Conservation (phyloP, 2,329 filamentous ascomycete species). For the Sporothrix euskadiensis region DNA sequence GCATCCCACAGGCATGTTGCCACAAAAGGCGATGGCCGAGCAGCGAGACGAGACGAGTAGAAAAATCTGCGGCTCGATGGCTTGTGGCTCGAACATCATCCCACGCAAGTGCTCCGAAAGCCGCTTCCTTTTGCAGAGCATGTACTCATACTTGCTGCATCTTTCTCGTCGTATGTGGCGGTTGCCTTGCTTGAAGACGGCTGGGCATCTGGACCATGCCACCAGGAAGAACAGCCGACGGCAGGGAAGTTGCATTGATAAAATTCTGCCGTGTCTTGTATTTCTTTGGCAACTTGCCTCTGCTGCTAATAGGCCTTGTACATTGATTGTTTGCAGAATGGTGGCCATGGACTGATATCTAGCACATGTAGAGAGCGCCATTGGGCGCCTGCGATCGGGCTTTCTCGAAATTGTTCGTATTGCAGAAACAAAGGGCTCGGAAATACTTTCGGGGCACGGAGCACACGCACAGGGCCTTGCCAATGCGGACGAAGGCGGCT, state of each 20-base stretch:
- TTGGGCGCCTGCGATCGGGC: background rate
- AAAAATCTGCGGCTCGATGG: slow-evolving; percentile 10
- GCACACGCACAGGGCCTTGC: background rate
- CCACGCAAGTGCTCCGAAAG: slow-evolving; percentile 18
- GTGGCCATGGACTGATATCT: background rate
- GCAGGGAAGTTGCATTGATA: background rate
- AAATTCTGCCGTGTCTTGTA: background rate
- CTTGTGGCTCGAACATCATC: background rate
- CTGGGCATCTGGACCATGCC: background rate
- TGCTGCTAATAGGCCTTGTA: background rate
- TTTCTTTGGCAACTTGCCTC: background rate
- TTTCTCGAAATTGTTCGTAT: background rate
- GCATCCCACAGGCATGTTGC: background rate
- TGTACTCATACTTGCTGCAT: background rate
- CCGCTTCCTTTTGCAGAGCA: background rate
- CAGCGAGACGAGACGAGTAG: background rate
- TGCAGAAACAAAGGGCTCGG: background rate
- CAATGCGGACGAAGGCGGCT: background rate
- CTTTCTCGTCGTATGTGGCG: background rate
- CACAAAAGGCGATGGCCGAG: background rate
- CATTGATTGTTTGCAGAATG: background rate
- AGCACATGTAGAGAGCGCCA: background rate
- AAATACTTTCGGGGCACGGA: slow-evolving; percentile 6
- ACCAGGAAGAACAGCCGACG: background rate
- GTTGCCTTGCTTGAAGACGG: background rate